These are phyloP conservation scores for Passiflora organensis DNA, from an alignment of 345 rosid genomes.

Conservation along the genomic window DNA sequence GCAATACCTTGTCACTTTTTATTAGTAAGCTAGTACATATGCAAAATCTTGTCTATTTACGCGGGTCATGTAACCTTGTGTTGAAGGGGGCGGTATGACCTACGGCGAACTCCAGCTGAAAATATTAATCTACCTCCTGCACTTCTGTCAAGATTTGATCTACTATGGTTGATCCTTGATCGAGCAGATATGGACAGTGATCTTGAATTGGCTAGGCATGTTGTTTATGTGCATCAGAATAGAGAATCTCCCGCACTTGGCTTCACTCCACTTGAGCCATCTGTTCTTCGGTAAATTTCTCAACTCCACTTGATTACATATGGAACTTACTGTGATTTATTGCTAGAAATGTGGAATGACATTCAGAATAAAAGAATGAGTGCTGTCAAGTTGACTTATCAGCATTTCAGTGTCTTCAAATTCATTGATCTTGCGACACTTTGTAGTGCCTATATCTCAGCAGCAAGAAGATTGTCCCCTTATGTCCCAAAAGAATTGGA, in stretches of 20 bases:
- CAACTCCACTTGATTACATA: slow-evolving; percentile 1
- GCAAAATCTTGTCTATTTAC: slow-evolving; percentile 10
- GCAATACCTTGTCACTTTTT: not conserved
- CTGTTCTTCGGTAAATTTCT: slow-evolving; percentile 62
- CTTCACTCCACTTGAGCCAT: slow-evolving; percentile 80
- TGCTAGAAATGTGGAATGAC: too few species aligned
- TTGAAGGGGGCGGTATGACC: slow-evolving; percentile 92
- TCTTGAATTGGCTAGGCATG: slow-evolving; percentile 93
- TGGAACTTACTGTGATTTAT: not conserved
- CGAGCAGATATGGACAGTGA: slow-evolving; percentile 96
- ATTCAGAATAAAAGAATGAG: not conserved
- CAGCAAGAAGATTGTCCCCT: slow-evolving; percentile 87
- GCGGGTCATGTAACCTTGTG: slow-evolving; percentile 10
- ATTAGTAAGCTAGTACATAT: slow-evolving; percentile 3
- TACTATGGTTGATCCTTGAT: slow-evolving; percentile 92
- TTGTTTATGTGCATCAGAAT: slow-evolving; percentile 86
- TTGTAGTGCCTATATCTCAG: slow-evolving; percentile 82
- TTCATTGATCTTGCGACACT: slow-evolving; percentile 10
- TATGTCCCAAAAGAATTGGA: slow-evolving; percentile 77
- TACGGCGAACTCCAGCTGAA: slow-evolving; percentile 94
- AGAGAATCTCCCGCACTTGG: slow-evolving; percentile 92
- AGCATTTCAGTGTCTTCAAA: not conserved
- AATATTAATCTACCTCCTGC: slow-evolving; percentile 97
- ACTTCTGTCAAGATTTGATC: slow-evolving; percentile 88
- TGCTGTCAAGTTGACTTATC: not conserved